phyloP scores from a whole-genome alignment of 2,329 filamentous ascomycete species.

The Sclerotinia borealis region DNA sequence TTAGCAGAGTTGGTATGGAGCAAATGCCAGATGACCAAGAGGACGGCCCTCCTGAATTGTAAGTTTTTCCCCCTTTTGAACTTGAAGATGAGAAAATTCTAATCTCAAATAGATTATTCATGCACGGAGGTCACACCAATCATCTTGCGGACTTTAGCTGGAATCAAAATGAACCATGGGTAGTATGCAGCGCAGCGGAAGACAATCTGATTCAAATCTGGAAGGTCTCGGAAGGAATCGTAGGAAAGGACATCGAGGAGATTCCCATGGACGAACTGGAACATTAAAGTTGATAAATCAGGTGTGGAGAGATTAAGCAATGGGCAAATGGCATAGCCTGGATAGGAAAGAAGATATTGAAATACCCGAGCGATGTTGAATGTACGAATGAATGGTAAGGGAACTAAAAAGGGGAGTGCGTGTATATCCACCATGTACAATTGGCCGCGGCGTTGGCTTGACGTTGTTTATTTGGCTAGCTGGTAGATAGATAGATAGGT shows the following conservation, averaged over 20 bases:
- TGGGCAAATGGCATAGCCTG: not conserved
- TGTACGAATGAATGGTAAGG: not conserved
- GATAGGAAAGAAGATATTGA: not conserved
- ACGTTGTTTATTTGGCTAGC: not conserved
- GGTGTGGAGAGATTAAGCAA: not conserved
- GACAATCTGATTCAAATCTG: conserved; percentile 96
- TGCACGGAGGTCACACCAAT: conserved; percentile 98
- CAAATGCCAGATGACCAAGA: conserved; percentile 92
- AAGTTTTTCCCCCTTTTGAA: conserved; percentile 37
- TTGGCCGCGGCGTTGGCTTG: not conserved
- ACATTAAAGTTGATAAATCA: conserved; percentile 37
- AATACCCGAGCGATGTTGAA: conserved; percentile 1
- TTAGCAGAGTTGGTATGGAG: conserved; percentile 86
- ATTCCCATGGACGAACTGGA: conserved; percentile 73
- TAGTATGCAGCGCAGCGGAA: conserved; percentile 90
- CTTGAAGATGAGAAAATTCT: not conserved
- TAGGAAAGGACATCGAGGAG: conserved; percentile 69
- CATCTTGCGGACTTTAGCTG: conserved; percentile 95
- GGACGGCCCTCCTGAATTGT: conserved; percentile 92
- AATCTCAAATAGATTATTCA: conserved; percentile 63
- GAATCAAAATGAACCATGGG: conserved; percentile 96
- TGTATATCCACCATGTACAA: not conserved
- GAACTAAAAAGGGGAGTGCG: not conserved
- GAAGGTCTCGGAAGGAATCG: conserved; percentile 78
- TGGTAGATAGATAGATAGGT: not conserved